Evolutionary conservation across 768 basidiomycete genomes (phyloP), one percentile per base, ranked within the genome.

Genomic region (Mycena maculata): DNA sequence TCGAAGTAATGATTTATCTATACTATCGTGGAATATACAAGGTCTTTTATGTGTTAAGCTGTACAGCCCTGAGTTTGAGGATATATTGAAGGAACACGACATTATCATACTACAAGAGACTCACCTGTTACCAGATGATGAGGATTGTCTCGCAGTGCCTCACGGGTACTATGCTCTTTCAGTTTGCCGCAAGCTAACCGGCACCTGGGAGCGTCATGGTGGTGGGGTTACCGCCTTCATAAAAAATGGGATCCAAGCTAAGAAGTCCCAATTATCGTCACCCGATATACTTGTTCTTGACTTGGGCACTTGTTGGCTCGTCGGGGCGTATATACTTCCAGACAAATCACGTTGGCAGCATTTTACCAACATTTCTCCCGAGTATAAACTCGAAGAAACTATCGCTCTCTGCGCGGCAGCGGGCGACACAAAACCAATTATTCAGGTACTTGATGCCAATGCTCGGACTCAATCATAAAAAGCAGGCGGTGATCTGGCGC

Each of bases 61-160:
- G 39, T 53, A 52, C 60, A 62, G 60, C 60, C 60, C 60, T 7
- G 60, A 62, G 13, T 62, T 62, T 53, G 49, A 53, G 50, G 23
- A 62, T 41, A 12, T 62, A 2, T 3, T 62, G 2, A 52, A 36
- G 4, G 60, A 10, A 8, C 39, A 62, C 15, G 60, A 62, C 12
- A 23, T 62, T 22, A 41, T 53, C 2, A 44, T 62, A 23, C 28
- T 62, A 12, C 50, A 44, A 15, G 50, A 62, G 22, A 62, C 60
- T 2, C 39, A 42, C 9, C 15, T 53, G n/a, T 13, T 62, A 13
- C 60, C 60, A 18, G 60, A 62, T 15, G 60, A 62, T 20, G 60
- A 62, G 30, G 60, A 62, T 3, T 44, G 50, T 36, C 50, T 62
- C 1, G 41, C 42, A 15, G 52, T 62, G 10, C 60, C 60, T 12